Conservation (phyloP, 345 rosid species). For the Moricandia moricandioides region DNA sequence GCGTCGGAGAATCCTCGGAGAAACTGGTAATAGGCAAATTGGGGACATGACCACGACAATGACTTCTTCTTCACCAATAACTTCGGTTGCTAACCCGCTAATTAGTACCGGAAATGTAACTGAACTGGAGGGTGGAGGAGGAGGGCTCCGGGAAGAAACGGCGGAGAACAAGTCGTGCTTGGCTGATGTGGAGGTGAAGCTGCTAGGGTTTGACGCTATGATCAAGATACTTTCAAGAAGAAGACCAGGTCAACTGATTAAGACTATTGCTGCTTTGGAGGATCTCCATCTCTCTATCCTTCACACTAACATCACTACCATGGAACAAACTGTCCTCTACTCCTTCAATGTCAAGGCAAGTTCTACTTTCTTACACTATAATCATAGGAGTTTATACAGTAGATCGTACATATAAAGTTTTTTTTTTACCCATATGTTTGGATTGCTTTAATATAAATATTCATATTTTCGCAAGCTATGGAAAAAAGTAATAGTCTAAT, state of each 20-base stretch:
- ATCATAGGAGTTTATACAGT: background rate
- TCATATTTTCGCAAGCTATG: background rate
- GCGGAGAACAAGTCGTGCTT: background rate
- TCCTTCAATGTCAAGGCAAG: background rate
- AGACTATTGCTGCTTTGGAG: background rate
- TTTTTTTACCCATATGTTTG: background rate
- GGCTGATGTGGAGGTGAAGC: background rate
- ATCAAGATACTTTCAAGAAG: background rate
- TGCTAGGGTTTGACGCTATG: background rate
- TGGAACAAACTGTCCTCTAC: background rate
- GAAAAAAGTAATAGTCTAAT: background rate
- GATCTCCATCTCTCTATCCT: background rate
- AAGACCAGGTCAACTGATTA: background rate
- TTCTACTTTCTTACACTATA: background rate
- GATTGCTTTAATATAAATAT: background rate
- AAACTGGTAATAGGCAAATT: background rate
- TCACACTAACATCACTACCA: background rate
- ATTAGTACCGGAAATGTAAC: background rate
- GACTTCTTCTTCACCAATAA: background rate
- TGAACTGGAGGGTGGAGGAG: background rate
- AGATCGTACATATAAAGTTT: background rate
- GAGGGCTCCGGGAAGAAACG: background rate
- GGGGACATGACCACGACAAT: background rate
- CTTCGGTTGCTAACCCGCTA: background rate
- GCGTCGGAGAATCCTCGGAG: constrained; percentile 1